Base-by-base conservation (phyloP, 352 stramenopile genomes). In the Globisporangium megalacanthum region DNA sequence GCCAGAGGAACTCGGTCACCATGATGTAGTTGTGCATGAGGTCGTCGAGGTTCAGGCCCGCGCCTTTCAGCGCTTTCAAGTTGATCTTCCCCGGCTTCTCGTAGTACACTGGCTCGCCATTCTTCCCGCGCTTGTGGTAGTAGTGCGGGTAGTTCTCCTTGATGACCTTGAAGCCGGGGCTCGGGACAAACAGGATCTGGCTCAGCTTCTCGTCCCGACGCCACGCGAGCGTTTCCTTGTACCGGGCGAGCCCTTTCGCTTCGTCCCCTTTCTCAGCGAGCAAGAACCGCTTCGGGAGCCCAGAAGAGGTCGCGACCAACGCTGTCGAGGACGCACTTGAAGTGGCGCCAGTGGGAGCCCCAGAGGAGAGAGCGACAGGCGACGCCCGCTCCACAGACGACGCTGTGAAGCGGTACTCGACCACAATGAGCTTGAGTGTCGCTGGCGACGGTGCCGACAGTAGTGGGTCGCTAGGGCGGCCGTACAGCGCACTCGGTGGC, bases 201-300 rank as follows among this genome's bases (percentile, higher is more conserved):
- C 94, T 84, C n/a, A 97, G 64, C 14, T 83, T 73, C 64, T 96
- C 73, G 15, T 89, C 81, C 22, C 79, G 69, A 20, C 88, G 73
- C 88, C 88, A 97, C 70, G 79, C 64, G 6, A 83, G 73, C 57
- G 79, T 94, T 33, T 76, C 69, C 46, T 92, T 65, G 60, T 92
- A 92, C 22, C 84, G 76, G 33, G 76, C 75, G 10, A 85, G 60
- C 0, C 69, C 79, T 37, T 88, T 90, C 0, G 46, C 66, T 48
- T 79, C 66, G 56, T 94, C 81, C 7, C 85, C 85, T 58, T 93
- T 94, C 57, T 89, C 83, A 2, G 85, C 85, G 17, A 81, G 64
- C 31, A 94, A 71, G 49, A 88, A 94, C 9, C 85, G 79, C 49
- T 61, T 72, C 1, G 83, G 84, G 9, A 92, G 64, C 4, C 42